Percentiles rank a stretch among this genome's conserved stretches.
These are phyloP conservation scores for Entomortierella beljakovae DNA, from an alignment of 192 early-diverging fungal species.

Conservation along the genomic window DNA sequence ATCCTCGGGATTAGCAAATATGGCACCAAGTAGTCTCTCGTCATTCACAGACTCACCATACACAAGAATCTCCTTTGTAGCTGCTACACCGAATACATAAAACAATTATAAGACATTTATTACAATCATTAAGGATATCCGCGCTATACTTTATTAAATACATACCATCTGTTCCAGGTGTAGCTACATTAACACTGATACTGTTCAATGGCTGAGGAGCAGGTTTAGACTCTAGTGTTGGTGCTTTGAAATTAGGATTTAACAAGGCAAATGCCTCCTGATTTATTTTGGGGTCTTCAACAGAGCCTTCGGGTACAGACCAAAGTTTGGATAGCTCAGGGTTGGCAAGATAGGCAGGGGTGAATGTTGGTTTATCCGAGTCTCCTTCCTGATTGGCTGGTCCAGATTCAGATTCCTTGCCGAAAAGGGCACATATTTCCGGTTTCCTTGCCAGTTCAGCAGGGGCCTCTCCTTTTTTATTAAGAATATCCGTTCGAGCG, in stretches of 20 bases:
- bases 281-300: constrained; percentile 55
- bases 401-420: constrained; percentile 10
- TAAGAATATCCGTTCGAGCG: constrained; percentile 66
- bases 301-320: constrained; percentile 70
- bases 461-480: constrained; percentile 71
- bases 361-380: constrained; percentile 49
- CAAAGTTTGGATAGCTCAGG: constrained; percentile 78
- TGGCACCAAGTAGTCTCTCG: constrained; percentile 67
- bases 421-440: constrained; percentile 57
- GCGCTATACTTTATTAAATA: too few species aligned
- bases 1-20: constrained; percentile 63
- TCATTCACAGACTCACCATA: constrained; percentile 60
- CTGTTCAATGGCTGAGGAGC: background rate
- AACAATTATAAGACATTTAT: background rate
- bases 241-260: constrained; percentile 20
- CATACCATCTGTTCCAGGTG: background rate
- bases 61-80: constrained; percentile 68
- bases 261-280: constrained; percentile 47
- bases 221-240: constrained; percentile 22
- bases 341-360: constrained; percentile 72
- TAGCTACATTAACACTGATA: background rate
- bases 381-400: constrained; percentile 18
- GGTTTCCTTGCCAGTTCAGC: constrained; percentile 70
- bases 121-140: constrained; percentile 2
- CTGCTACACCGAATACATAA: constrained; percentile 5